phyloP scores from a whole-genome alignment of 2,329 filamentous ascomycete genomes.

The Scedosporium boydii region DNA sequence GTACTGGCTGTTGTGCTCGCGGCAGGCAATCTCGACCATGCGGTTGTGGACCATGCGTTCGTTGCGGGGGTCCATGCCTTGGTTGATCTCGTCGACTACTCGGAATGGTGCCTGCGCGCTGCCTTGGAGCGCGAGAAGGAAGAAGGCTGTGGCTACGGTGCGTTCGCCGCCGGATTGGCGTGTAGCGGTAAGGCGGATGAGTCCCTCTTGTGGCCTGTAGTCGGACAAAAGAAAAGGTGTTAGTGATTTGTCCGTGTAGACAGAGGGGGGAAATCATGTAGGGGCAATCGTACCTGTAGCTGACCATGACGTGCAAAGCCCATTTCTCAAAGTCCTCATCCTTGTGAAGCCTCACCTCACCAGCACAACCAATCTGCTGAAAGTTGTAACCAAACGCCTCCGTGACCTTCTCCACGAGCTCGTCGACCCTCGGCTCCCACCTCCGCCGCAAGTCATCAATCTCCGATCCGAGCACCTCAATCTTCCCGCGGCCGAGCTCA shows the following conservation, averaged over 20 bases:
- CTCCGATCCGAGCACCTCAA: slow-evolving; percentile 44
- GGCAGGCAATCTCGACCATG: slow-evolving; percentile 95
- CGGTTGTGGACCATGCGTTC: slow-evolving; percentile 96
- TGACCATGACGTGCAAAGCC: slow-evolving; percentile 89
- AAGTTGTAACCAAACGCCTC: slow-evolving; percentile 91
- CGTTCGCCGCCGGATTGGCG: slow-evolving; percentile 94
- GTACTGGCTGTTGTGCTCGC: slow-evolving; percentile 71
- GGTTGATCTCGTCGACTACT: slow-evolving; percentile 98
- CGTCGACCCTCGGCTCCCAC: slow-evolving; percentile 81
- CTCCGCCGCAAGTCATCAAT: slow-evolving; percentile 58
- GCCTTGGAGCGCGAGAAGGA: slow-evolving; percentile 93
- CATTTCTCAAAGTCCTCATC: slow-evolving; percentile 89
- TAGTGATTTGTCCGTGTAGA: too few species aligned
- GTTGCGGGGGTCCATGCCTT: slow-evolving; percentile 98
- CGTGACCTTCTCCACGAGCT: slow-evolving; percentile 70
- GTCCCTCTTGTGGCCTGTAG: slow-evolving; percentile 9
- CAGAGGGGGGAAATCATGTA: not conserved
- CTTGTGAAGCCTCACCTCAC: slow-evolving; percentile 81
- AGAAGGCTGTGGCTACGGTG: slow-evolving; percentile 95
- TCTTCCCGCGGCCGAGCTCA: slow-evolving; percentile 40
- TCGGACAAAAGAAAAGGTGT: not conserved
- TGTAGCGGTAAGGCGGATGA: slow-evolving; percentile 61
- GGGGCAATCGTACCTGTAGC: slow-evolving; percentile 61
- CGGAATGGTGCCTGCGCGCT: slow-evolving; percentile 93
- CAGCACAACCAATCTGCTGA: slow-evolving; percentile 85